These are phyloP conservation scores for Verticillium tricorpus DNA, from an alignment of 2,329 filamentous ascomycete genomes.

Conservation along the genomic window DNA sequence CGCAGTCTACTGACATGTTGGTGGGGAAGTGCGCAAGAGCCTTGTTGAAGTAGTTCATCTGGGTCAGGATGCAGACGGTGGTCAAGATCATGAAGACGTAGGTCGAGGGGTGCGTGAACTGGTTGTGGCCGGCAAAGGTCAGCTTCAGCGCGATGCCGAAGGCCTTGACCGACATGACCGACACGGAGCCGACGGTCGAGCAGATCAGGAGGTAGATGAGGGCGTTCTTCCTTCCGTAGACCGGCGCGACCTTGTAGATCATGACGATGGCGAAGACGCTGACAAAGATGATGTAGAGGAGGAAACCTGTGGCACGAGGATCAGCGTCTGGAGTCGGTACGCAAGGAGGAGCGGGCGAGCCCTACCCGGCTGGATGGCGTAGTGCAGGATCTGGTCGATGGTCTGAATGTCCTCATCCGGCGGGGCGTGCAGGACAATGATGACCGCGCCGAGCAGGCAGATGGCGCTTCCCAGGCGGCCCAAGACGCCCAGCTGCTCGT, in stretches of 20 bases:
- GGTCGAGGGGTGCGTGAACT: conserved; percentile 90
- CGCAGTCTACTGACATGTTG: conserved; percentile 69
- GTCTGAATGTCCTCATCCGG: conserved; percentile 87
- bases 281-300: conserved; percentile 79
- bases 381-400: conserved; percentile 86
- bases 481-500: conserved; percentile 83
- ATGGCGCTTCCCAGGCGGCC: conserved; percentile 95
- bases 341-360: no score
- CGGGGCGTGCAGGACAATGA: conserved; percentile 95
- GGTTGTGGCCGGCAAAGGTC: conserved; percentile 88
- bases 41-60: conserved; percentile 99
- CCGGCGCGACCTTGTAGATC: conserved; percentile 91
- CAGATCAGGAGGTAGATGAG: conserved; percentile 97
- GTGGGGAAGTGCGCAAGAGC: conserved; percentile 94
- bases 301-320: conserved; percentile 60
- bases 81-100: conserved; percentile 97
- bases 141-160: conserved; percentile 97
- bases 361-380: conserved; percentile 86
- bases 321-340: background rate
- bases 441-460: conserved; percentile 91
- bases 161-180: conserved; percentile 98
- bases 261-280: conserved; percentile 82
- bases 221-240: conserved; percentile 91
- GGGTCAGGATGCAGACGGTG: conserved; percentile 87
- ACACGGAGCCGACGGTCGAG: conserved; percentile 93